Evolutionary conservation across 2,329 filamentous ascomycete species (phyloP).

Genomic region (Monilinia polystroma): DNA sequence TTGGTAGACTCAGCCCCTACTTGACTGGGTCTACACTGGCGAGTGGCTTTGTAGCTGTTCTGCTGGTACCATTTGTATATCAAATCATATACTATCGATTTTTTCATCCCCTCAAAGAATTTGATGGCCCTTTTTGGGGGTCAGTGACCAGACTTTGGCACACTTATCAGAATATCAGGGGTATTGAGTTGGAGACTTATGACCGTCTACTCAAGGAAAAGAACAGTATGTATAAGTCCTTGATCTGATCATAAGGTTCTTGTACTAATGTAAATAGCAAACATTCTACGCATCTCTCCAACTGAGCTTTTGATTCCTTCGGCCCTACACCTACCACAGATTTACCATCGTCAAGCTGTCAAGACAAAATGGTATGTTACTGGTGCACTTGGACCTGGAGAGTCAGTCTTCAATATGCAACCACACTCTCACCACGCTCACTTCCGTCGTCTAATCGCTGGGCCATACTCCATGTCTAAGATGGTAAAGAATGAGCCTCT

Average conservation of each 20-base stretch:
- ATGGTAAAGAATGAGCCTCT: constrained; percentile 59
- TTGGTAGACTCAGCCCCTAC: neutral
- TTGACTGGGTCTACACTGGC: constrained; percentile 1
- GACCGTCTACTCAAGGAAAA: constrained; percentile 47
- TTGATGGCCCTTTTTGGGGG: constrained; percentile 56
- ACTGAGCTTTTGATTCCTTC: constrained; percentile 54
- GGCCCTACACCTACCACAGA: constrained; percentile 53
- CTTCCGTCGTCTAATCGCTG: constrained; percentile 54
- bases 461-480: constrained; percentile 53
- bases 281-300: constrained; percentile 53
- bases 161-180: constrained; percentile 51
- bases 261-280: constrained; percentile 41
- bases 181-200: constrained; percentile 47
- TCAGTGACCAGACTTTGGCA: constrained; percentile 54
- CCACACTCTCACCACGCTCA: constrained; percentile 51
- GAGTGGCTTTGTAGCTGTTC: neutral
- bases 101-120: constrained; percentile 52
- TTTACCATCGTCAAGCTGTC: constrained; percentile 55
- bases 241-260: neutral
- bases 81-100: constrained; percentile 52
- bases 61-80: constrained; percentile 18
- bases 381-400: constrained; percentile 55
- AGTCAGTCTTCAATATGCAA: constrained; percentile 58
- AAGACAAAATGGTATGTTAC: constrained; percentile 60
- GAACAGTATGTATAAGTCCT: constrained; percentile 45